A percentile compares a stretch with the other conserved stretches of the same genome.
Evolutionary conservation across 2,329 filamentous ascomycete genomes (phyloP).

Genomic region (Pyrenochaeta sp.): DNA sequence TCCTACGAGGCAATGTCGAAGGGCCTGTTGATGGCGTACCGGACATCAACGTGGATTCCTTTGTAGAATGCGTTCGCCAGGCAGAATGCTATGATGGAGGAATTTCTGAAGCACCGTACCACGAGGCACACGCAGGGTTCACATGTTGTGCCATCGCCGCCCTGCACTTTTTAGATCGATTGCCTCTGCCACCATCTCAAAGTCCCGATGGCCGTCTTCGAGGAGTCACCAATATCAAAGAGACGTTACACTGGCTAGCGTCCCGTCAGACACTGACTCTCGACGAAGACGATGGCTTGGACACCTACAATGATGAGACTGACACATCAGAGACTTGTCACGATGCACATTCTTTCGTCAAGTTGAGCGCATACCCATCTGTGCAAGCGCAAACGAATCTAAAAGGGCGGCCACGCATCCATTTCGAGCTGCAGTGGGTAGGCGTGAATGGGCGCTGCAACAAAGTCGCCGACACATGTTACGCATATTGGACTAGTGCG

Average conservation of each 20-base stretch:
- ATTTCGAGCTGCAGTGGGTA: slow-evolving; percentile 64
- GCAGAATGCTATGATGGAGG: slow-evolving; percentile 85
- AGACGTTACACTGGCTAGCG: slow-evolving; percentile 57
- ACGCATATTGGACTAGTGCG: slow-evolving; percentile 88
- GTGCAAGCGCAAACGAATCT: slow-evolving; percentile 35
- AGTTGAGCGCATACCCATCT: slow-evolving; percentile 38
- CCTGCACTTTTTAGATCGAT: slow-evolving; percentile 75
- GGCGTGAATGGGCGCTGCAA: slow-evolving; percentile 92
- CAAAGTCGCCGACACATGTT: slow-evolving; percentile 94
- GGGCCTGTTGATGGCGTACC: slow-evolving; percentile 64
- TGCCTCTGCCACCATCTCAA: slow-evolving; percentile 48
- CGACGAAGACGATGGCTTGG: slow-evolving; percentile 53
- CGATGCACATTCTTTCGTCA: slow-evolving; percentile 51
- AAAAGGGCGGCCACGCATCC: slow-evolving; percentile 67
- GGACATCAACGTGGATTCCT: slow-evolving; percentile 77
- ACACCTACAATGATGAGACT: slow-evolving; percentile 49
- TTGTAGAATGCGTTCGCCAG: slow-evolving; percentile 74
- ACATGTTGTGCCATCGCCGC: slow-evolving; percentile 88
- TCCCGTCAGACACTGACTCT: slow-evolving; percentile 56
- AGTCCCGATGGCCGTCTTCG: slow-evolving; percentile 36
- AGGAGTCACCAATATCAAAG: slow-evolving; percentile 49
- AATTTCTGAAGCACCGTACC: slow-evolving; percentile 77
- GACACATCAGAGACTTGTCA: slow-evolving; percentile 52
- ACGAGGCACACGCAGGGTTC: slow-evolving; percentile 90
- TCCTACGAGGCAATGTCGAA: slow-evolving; percentile 70